Evolutionary conservation across 495 filamentous ascomycete genomes (phyloP).

Genomic region (Alectoria sarmentosa): DNA sequence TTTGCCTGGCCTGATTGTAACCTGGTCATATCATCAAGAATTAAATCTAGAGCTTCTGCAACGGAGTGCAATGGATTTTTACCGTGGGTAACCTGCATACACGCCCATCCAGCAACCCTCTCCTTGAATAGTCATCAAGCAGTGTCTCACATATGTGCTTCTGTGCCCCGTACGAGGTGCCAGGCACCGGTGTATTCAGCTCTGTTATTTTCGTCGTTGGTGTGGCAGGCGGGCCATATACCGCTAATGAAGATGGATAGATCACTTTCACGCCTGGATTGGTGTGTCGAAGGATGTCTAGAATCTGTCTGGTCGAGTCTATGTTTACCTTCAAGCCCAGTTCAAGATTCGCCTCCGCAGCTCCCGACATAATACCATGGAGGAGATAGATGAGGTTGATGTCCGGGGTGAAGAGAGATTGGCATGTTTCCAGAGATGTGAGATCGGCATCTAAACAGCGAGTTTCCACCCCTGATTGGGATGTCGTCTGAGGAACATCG

Average conservation of each 20-base stretch:
- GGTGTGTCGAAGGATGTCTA: constrained; percentile 51
- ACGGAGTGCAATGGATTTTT: not conserved
- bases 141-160: constrained; percentile 70
- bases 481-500: constrained; percentile 43
- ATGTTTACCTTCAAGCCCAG: constrained; percentile 69
- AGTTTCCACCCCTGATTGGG: constrained; percentile 35
- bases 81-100: constrained; percentile 68
- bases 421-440: constrained; percentile 36
- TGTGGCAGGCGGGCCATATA: constrained; percentile 48
- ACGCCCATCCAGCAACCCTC: constrained; percentile 60
- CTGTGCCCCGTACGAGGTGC: constrained; percentile 68
- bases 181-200: constrained; percentile 54
- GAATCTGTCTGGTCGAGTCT: constrained; percentile 56
- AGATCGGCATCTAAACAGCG: constrained; percentile 57
- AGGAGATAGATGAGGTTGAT: constrained; percentile 59
- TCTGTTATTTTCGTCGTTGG: constrained; percentile 45
- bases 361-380: constrained; percentile 82
- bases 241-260: constrained; percentile 51
- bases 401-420: constrained; percentile 21
- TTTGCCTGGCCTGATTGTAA: constrained; percentile 60
- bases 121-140: constrained; percentile 69
- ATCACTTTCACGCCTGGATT: constrained; percentile 58
- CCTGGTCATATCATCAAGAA: constrained; percentile 15
- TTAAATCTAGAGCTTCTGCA: not conserved
- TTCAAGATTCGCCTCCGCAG: constrained; percentile 68